Conservation (phyloP, 306 rosid species). For the Pterocarpus santalinus region DNA sequence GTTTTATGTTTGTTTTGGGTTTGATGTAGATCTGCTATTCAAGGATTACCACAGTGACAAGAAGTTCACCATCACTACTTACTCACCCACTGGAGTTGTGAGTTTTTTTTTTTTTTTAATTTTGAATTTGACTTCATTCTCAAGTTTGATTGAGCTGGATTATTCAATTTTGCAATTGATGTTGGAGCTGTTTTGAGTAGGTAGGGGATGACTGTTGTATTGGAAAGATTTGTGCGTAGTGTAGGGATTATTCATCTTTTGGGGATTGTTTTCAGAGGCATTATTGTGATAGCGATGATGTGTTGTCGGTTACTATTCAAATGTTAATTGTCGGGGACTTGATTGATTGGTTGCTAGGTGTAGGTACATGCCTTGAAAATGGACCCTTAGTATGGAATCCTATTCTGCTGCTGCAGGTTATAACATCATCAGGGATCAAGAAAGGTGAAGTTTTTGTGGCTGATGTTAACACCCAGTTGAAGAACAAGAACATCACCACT, state of each 20-base stretch:
- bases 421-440: slow-evolving; percentile 80
- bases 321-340: neutral
- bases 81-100: slow-evolving; percentile 90
- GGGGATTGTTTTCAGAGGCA: neutral
- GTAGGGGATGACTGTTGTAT: slow-evolving; percentile 1
- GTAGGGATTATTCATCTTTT: neutral
- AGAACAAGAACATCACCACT: slow-evolving; percentile 79
- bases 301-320: neutral
- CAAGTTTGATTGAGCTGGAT: neutral
- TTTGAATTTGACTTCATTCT: neutral
- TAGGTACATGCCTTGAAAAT: slow-evolving; percentile 6
- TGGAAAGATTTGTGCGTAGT: neutral
- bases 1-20: neutral
- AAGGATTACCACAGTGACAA: slow-evolving; percentile 89
- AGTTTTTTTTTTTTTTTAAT: neutral
- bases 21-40: slow-evolving; percentile 72
- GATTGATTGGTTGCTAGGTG: neutral
- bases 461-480: slow-evolving; percentile 86
- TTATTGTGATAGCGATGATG: slow-evolving; percentile 1
- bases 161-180: slow-evolving; percentile 2
- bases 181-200: neutral
- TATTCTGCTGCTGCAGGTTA: slow-evolving; percentile 61
- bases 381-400: neutral
- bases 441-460: slow-evolving; percentile 78
- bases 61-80: slow-evolving; percentile 87